Conservation (phyloP, 352 stramenopile species). For the Plasmopara viticola region DNA sequence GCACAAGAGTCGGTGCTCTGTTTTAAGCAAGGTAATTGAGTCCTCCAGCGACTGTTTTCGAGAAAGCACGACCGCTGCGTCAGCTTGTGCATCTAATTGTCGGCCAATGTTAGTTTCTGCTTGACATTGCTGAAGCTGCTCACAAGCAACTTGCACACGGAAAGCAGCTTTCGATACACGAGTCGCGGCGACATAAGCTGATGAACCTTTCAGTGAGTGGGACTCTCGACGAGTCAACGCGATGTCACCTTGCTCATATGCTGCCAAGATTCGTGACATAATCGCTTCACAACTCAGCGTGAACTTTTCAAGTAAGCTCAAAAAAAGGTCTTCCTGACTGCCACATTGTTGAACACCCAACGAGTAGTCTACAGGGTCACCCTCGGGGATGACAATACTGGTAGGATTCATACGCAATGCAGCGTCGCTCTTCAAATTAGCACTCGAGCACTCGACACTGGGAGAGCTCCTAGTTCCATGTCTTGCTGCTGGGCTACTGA, state of each 20-base stretch:
- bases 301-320: constrained; percentile 79
- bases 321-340: constrained; percentile 73
- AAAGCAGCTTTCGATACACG: constrained; percentile 79
- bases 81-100: too few species aligned
- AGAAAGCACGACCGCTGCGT: too few species aligned
- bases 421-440: constrained; percentile 25
- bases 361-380: constrained; percentile 78
- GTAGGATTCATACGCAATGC: constrained; percentile 45
- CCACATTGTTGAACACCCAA: constrained; percentile 78
- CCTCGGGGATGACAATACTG: constrained; percentile 68
- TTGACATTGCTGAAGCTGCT: constrained; percentile 19
- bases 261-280: constrained; percentile 69
- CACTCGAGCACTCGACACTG: constrained; percentile 17
- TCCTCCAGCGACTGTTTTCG: too few species aligned
- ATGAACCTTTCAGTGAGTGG: constrained; percentile 81
- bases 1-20: too few species aligned
- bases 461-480: constrained; percentile 11
- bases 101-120: too few species aligned
- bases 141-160: constrained; percentile 66
- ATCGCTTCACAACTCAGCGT: constrained; percentile 60
- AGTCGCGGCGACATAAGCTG: constrained; percentile 76
- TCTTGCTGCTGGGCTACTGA: constrained; percentile 24
- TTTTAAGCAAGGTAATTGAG: too few species aligned
- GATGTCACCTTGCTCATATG: constrained; percentile 47
- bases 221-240: constrained; percentile 61